A percentile compares a stretch with the other conserved stretches of the same genome.
Conservation (phyloP, 371 early-diverging fungal genomes). For the Mortierella sp. region DNA sequence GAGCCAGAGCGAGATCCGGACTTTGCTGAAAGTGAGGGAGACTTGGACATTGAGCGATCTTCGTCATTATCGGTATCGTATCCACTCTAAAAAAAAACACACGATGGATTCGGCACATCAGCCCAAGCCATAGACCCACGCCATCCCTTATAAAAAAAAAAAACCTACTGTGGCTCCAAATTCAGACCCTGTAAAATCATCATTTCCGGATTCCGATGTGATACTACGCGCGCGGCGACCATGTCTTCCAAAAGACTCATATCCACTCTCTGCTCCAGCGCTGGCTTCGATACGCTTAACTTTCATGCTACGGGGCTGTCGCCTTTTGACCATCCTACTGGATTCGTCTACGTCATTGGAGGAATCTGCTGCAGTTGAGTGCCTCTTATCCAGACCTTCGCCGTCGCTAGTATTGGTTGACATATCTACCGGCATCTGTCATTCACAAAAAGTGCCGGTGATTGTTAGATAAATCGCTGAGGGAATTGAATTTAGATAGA, state of each 20-base stretch:
- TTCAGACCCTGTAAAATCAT: constrained; percentile 51
- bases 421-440: constrained; percentile 31
- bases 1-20: constrained; percentile 23
- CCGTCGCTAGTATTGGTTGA: constrained; percentile 53
- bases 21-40: constrained; percentile 37
- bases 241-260: constrained; percentile 11
- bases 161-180: constrained; percentile 47
- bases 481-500: too few species aligned
- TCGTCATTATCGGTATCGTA: constrained; percentile 50
- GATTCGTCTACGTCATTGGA: constrained; percentile 24
- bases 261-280: constrained; percentile 14
- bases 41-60: constrained; percentile 40
- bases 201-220: constrained; percentile 48
- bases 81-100: constrained; percentile 29
- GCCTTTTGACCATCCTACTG: neutral
- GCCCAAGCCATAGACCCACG: neutral
- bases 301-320: constrained; percentile 34
- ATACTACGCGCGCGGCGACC: constrained; percentile 32
- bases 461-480: too few species aligned
- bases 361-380: constrained; percentile 39
- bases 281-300: constrained; percentile 44
- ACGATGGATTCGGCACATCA: neutral
- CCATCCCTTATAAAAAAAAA: neutral
- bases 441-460: neutral
- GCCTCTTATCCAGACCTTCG: constrained; percentile 35